These are phyloP conservation scores for sweet orange (Citrus sinensis) DNA, from an alignment of 345 rosid species.

Conservation along the genomic window DVS_A1.0 CM039163.1:45277001-45277500, in stretches of 20 bases:
- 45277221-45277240: constrained; percentile 92
- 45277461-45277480: constrained; percentile 49
- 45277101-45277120: constrained; percentile 11
- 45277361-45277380: constrained; percentile 75
- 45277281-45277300: constrained; percentile 22
- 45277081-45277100: constrained; percentile 2
- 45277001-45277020: constrained; percentile 36
- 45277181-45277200: constrained; percentile 92
- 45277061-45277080: constrained; percentile 28
- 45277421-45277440: constrained; percentile 80
- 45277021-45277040: constrained; percentile 55
- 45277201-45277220: constrained; percentile 82
- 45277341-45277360: constrained; percentile 62
- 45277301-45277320: constrained; percentile 70
- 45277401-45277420: constrained; percentile 88
- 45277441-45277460: constrained; percentile 77
- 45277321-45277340: constrained; percentile 54
- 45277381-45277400: constrained; percentile 78
- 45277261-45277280: constrained; percentile 65
- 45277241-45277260: constrained; percentile 76
- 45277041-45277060: constrained; percentile 92
- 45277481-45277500: constrained; percentile 31
- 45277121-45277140: not conserved
- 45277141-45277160: constrained; percentile 20
- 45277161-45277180: constrained; percentile 86